phyloP scores from a whole-genome alignment of 768 basidiomycete species.

The Podaxis rugospora region DNA sequence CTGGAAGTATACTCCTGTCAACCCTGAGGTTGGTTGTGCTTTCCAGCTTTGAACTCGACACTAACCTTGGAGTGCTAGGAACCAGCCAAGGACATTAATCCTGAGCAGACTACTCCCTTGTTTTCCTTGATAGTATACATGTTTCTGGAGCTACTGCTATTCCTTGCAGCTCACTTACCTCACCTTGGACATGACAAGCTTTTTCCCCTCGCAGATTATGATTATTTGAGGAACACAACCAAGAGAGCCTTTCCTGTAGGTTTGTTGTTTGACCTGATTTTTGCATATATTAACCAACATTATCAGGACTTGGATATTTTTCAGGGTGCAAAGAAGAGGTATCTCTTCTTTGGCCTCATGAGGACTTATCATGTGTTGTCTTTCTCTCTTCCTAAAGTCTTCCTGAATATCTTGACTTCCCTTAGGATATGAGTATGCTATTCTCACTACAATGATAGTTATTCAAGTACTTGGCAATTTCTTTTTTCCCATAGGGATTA shows the following conservation, averaged over 20 bases:
- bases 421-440: conserved; percentile 26
- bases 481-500: conserved; percentile 36
- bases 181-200: conserved; percentile 50
- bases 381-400: not conserved
- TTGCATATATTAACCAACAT: not conserved
- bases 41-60: not conserved
- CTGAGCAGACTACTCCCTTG: conserved; percentile 50
- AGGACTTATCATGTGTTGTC: conserved; percentile 26
- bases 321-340: conserved; percentile 32
- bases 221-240: conserved; percentile 28
- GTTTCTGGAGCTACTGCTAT: conserved; percentile 53
- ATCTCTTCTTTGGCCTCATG: conserved; percentile 45
- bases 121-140: conserved; percentile 40
- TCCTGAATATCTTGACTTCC: not conserved
- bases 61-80: conserved; percentile 20
- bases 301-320: conserved; percentile 34
- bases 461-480: conserved; percentile 26
- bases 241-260: conserved; percentile 22
- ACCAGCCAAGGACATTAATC: conserved; percentile 29
- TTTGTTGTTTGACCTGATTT: not conserved
- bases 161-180: conserved; percentile 38
- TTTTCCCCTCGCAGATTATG: conserved; percentile 64
- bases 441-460: conserved; percentile 26
- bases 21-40: conserved; percentile 32
- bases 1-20: conserved; percentile 46